A percentile compares a stretch with the other conserved stretches of the same genome.
phyloP scores from a whole-genome alignment of 2,329 filamentous ascomycete genomes.

The Diaporthe sp. region DNA sequence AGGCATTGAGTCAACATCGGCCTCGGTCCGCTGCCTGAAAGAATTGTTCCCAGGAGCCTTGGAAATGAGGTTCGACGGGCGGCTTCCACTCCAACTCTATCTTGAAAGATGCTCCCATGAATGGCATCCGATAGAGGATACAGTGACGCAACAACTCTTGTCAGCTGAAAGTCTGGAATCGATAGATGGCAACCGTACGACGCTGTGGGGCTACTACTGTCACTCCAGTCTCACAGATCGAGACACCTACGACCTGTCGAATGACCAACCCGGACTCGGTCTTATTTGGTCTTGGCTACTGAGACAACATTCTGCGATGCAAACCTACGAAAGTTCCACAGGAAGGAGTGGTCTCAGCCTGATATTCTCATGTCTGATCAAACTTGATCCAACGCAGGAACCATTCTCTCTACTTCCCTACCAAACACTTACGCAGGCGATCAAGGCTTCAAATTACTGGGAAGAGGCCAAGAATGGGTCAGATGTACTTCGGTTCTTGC shows the following conservation, averaged over 20 bases:
- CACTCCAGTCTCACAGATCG: no score
- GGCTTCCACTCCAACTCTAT: neutral
- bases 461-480: neutral
- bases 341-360: neutral
- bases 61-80: neutral
- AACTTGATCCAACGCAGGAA: no score
- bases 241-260: no score
- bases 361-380: neutral
- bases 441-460: neutral
- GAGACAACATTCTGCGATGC: neutral
- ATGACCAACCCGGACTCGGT: no score
- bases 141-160: neutral
- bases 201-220: neutral
- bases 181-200: neutral
- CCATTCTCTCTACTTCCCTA: no score
- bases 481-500: neutral
- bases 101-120: neutral
- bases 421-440: neutral
- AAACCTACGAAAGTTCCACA: neutral
- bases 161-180: neutral
- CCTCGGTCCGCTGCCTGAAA: neutral
- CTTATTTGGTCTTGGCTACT: no score
- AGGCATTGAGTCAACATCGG: neutral
- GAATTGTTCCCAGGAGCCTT: neutral
- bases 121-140: neutral